A percentile compares a stretch with the other conserved stretches of the same genome.
phyloP scores from a whole-genome alignment of 257 asterid species.

The Nicotiana knightiana region DNA sequence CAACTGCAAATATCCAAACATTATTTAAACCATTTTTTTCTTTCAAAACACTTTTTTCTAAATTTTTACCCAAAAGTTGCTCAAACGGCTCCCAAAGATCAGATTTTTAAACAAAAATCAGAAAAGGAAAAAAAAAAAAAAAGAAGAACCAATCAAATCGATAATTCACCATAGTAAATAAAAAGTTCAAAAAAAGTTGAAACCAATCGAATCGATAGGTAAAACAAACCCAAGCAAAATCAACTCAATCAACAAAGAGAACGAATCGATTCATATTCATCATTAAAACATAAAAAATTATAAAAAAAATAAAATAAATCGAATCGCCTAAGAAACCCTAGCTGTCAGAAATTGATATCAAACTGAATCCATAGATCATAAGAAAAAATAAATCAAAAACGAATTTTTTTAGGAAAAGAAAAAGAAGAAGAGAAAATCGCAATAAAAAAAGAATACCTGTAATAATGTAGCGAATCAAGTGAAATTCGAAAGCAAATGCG shows the following conservation, averaged over 20 bases:
- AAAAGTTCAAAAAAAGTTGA: neutral
- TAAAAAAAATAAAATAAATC: neutral
- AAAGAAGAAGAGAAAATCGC: no score
- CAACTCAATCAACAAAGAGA: neutral
- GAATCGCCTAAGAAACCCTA: no score
- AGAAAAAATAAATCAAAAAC: neutral
- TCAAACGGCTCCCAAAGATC: neutral
- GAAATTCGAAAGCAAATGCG: neutral
- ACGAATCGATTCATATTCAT: no score
- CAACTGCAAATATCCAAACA: neutral
- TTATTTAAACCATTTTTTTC: neutral
- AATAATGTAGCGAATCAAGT: neutral
- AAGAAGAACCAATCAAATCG: neutral
- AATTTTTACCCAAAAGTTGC: neutral
- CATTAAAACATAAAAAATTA: no score
- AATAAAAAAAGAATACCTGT: neutral
- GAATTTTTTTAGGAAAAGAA: neutral
- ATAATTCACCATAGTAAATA: neutral
- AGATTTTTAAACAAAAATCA: neutral
- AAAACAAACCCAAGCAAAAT: neutral
- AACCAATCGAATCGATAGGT: neutral
- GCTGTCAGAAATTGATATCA: no score
- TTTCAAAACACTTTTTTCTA: neutral
- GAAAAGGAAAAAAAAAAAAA: neutral
- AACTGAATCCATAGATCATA: neutral